Conservation (phyloP, 2,329 filamentous ascomycete species). For the Celoporthe dispersa region DNA sequence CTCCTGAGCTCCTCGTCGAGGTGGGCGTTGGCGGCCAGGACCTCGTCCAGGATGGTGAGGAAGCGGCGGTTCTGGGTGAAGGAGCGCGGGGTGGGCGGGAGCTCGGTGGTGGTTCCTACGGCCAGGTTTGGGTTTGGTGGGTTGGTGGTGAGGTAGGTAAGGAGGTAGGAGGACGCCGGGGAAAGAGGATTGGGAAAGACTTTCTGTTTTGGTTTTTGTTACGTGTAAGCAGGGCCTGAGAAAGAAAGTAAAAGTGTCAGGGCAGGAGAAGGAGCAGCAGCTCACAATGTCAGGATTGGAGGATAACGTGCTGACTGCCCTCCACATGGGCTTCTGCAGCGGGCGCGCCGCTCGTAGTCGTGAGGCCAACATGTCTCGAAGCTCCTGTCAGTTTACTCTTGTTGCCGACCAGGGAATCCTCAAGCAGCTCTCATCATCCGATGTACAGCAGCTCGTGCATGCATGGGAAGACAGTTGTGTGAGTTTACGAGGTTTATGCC, state of each 20-base stretch:
- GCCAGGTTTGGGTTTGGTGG: constrained; percentile 55
- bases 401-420: not conserved
- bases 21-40: constrained; percentile 58
- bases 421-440: not conserved
- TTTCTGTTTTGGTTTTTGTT: constrained; percentile 51
- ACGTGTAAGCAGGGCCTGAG: too few relatives aligned
- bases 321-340: constrained; percentile 32
- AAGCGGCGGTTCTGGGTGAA: constrained; percentile 66
- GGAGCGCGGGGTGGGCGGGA: constrained; percentile 65
- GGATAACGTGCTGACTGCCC: constrained; percentile 51
- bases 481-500: constrained; percentile 19
- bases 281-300: constrained; percentile 58
- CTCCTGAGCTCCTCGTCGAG: constrained; percentile 59
- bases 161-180: constrained; percentile 51
- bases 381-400: too few relatives aligned
- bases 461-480: not conserved
- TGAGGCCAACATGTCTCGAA: constrained; percentile 39
- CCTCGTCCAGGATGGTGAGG: constrained; percentile 60
- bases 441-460: not conserved
- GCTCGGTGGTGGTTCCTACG: constrained; percentile 60
- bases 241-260: not conserved
- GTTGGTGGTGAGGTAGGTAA: constrained; percentile 62
- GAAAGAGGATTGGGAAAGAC: constrained; percentile 55
- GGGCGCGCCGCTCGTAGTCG: constrained; percentile 35
- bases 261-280: not conserved